Conservation (phyloP, 352 stramenopile species). For the Globisporangium canariense region DNA sequence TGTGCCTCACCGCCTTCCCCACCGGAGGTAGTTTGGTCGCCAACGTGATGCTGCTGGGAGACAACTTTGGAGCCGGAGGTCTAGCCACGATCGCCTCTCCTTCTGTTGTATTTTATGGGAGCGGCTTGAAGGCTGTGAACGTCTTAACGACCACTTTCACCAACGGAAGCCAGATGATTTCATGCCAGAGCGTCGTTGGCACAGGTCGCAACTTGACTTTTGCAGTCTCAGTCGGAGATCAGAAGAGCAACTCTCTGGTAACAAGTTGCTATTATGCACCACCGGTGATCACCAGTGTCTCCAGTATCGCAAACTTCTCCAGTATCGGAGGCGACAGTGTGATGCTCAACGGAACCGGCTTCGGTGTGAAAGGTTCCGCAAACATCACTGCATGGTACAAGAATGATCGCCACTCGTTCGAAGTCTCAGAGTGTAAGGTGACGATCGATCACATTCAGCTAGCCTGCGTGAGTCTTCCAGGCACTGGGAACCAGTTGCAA, state of each 20-base stretch:
- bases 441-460: constrained; percentile 37
- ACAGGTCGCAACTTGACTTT: constrained; percentile 37
- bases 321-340: constrained; percentile 32
- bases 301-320: constrained; percentile 15
- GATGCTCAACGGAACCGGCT: constrained; percentile 39
- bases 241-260: constrained; percentile 24
- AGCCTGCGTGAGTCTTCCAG: constrained; percentile 29
- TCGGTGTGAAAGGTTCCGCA: constrained; percentile 35
- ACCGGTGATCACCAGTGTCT: constrained; percentile 26
- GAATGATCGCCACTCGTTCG: constrained; percentile 38
- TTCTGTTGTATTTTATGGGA: constrained; percentile 32
- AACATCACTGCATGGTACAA: constrained; percentile 31
- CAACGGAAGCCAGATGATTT: constrained; percentile 25
- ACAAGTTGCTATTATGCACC: constrained; percentile 34
- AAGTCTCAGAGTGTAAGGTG: constrained; percentile 41
- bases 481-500: constrained; percentile 27
- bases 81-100: constrained; percentile 15
- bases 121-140: constrained; percentile 26
- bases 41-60: constrained; percentile 41
- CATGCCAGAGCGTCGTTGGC: constrained; percentile 34
- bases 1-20: constrained; percentile 31
- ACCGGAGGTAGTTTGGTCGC: constrained; percentile 26
- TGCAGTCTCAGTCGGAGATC: constrained; percentile 29
- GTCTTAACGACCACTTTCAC: constrained; percentile 20
- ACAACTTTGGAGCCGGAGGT: constrained; percentile 33